phyloP scores from a whole-genome alignment of 2,329 filamentous ascomycete genomes.

The Chalara sp. region DNA sequence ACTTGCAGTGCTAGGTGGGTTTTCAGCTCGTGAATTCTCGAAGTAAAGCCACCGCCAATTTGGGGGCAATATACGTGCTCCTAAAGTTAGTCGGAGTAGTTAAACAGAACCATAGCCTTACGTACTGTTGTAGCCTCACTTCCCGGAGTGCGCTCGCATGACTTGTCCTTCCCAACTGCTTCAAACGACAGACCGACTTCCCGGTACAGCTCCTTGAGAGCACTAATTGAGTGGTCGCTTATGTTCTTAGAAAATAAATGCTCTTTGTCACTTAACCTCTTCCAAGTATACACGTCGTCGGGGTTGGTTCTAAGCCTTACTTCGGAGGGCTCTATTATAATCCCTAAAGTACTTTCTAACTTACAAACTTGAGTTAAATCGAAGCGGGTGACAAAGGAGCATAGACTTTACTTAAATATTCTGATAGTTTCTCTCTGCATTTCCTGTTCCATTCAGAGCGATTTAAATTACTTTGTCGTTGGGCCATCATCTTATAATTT shows the following conservation, averaged over 20 bases:
- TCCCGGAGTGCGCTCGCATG: background rate
- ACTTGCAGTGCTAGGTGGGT: background rate
- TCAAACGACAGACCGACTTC: conserved; percentile 5
- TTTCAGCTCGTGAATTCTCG: background rate
- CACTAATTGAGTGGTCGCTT: conserved; percentile 7
- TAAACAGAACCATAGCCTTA: background rate
- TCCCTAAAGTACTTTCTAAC: conserved; percentile 5
- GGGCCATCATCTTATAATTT: conserved; percentile 1
- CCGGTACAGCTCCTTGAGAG: conserved; percentile 5
- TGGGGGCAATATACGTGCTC: background rate
- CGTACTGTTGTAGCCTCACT: background rate
- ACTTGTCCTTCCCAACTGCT: background rate
- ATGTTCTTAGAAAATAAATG: conserved; percentile 8
- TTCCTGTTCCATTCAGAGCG: conserved; percentile 9
- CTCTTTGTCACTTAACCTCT: conserved; percentile 3
- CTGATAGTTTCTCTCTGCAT: conserved; percentile 12
- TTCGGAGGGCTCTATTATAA: conserved; percentile 5
- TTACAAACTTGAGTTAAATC: background rate
- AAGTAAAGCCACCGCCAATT: background rate
- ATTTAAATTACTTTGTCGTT: conserved; percentile 12
- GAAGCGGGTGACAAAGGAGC: background rate
- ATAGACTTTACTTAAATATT: conserved; percentile 10
- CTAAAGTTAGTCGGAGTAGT: background rate
- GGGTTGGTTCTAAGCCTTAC: conserved; percentile 3
- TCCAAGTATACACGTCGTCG: conserved; percentile 5